Percentiles rank a stretch among this genome's conserved stretches.
These are phyloP conservation scores for Catharanthus roseus DNA, from an alignment of 257 asterid species.

Conservation along the genomic window DNA sequence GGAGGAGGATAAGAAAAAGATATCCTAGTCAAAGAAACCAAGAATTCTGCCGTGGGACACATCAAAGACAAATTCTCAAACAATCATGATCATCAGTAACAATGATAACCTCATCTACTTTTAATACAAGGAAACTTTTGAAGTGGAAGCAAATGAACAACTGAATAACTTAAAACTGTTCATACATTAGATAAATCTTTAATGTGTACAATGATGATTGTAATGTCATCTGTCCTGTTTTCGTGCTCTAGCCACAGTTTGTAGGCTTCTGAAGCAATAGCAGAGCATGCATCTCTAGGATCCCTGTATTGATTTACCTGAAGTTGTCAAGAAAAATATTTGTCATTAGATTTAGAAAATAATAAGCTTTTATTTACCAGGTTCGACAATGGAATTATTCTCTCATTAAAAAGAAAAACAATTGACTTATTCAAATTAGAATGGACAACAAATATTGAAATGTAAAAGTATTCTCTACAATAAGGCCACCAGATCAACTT, in stretches of 20 bases:
- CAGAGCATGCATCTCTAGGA: constrained; percentile 82
- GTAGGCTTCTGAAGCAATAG: constrained; percentile 78
- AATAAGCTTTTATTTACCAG: background rate
- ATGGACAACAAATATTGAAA: background rate
- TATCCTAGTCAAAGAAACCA: constrained; percentile 7
- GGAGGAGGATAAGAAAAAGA: background rate
- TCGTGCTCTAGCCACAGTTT: constrained; percentile 87
- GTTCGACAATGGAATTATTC: background rate
- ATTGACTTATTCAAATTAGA: background rate
- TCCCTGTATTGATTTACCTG: constrained; percentile 62
- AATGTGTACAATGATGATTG: constrained; percentile 77
- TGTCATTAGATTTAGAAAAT: constrained; percentile 9
- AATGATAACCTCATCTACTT: constrained; percentile 3
- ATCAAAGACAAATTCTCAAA: constrained; percentile 7
- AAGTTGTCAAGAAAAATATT: constrained; percentile 11
- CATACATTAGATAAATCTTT: constrained; percentile 61
- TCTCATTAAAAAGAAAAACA: too few species aligned
- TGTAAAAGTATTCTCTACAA: background rate
- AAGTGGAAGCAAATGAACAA: constrained; percentile 19
- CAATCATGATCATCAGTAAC: constrained; percentile 10
- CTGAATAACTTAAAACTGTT: constrained; percentile 29
- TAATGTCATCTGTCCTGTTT: constrained; percentile 91
- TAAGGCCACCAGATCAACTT: background rate
- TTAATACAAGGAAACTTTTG: constrained; percentile 2
- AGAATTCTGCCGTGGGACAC: constrained; percentile 6